phyloP scores from a whole-genome alignment of 805 yeast genomes.

The Sungouiozyma intestinalis region DNA sequence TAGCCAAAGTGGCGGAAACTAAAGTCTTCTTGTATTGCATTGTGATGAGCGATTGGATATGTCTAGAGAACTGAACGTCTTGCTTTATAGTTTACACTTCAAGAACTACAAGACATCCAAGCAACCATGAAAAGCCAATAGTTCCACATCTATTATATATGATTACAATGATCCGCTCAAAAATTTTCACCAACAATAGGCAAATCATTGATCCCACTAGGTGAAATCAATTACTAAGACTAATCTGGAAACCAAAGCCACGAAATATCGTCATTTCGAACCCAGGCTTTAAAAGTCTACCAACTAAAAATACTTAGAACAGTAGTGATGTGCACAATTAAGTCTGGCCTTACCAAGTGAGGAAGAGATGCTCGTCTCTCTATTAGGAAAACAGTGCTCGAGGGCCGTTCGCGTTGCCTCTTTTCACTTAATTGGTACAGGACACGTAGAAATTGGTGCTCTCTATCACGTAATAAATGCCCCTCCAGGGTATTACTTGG shows the following conservation, averaged over 20 bases:
- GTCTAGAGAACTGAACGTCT: neutral
- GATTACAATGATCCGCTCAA: neutral
- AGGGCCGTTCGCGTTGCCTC: no score
- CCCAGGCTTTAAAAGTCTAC: neutral
- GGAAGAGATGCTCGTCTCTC: no score
- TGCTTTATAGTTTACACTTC: no score
- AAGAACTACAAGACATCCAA: no score
- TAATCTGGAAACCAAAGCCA: neutral
- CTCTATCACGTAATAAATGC: no score
- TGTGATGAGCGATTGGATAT: neutral
- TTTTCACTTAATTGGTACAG: no score
- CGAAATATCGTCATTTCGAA: neutral
- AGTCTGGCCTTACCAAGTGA: no score
- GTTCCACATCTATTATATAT: neutral
- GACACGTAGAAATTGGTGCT: no score
- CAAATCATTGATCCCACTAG: neutral
- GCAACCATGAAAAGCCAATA: neutral
- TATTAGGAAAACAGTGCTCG: no score
- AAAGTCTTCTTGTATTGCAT: slow-evolving; percentile 18
- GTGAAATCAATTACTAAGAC: neutral
- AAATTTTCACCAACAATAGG: neutral
- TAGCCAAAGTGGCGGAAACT: slow-evolving; percentile 19
- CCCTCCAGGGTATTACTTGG: no score
- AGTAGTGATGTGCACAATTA: neutral
- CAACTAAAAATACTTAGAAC: neutral